Conservation (phyloP, 805 yeast species). For the Sugiyamaella mastotermitis region DNA sequence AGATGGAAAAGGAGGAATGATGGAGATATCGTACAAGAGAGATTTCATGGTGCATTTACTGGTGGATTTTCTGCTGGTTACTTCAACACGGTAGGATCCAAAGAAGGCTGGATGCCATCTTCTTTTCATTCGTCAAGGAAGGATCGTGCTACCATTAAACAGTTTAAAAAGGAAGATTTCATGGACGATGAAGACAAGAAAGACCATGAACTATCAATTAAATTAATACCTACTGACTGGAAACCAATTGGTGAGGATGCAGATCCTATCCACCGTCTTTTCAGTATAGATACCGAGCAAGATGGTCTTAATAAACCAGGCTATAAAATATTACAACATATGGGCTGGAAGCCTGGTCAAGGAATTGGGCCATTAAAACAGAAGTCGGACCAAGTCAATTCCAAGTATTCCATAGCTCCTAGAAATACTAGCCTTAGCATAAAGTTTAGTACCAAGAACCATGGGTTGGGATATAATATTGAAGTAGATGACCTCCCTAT, state of each 20-base stretch:
- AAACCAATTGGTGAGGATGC: neutral
- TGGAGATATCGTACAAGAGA: slow-evolving; percentile 10
- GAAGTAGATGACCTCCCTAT: slow-evolving; percentile 7
- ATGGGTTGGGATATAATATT: slow-evolving; percentile 21
- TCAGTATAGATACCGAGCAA: neutral
- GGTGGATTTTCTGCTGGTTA: slow-evolving; percentile 34
- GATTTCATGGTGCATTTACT: slow-evolving; percentile 32
- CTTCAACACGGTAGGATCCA: slow-evolving; percentile 30
- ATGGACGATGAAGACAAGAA: slow-evolving; percentile 32
- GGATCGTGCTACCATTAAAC: slow-evolving; percentile 8
- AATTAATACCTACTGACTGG: slow-evolving; percentile 13
- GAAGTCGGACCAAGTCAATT: slow-evolving; percentile 4
- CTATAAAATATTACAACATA: slow-evolving; percentile 55
- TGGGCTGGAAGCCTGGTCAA: slow-evolving; percentile 81
- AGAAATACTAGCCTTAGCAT: slow-evolving; percentile 2
- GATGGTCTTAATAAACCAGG: slow-evolving; percentile 41
- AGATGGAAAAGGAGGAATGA: slow-evolving; percentile 12
- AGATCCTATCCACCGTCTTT: neutral
- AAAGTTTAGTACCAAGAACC: slow-evolving; percentile 2
- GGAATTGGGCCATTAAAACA: slow-evolving; percentile 76
- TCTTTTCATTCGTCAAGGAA: slow-evolving; percentile 21
- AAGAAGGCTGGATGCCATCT: slow-evolving; percentile 31
- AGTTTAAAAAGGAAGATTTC: slow-evolving; percentile 24
- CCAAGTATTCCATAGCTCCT: slow-evolving; percentile 18
- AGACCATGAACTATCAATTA: slow-evolving; percentile 18